phyloP scores from a whole-genome alignment of 768 basidiomycete genomes.

The Sarcodon aspratus region DNA sequence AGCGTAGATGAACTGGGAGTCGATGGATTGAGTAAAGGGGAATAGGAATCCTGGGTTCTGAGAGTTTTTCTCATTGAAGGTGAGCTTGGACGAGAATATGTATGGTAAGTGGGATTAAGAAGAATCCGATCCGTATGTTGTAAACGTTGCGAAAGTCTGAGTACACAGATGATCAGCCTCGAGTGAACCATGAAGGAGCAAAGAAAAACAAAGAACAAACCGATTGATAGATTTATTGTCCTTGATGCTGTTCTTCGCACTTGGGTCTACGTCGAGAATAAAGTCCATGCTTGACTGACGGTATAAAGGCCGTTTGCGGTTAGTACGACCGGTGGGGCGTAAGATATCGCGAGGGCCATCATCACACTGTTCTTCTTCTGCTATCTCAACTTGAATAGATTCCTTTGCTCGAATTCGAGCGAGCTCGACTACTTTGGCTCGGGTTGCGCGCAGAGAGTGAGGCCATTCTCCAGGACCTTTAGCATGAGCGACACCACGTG shows the following conservation, averaged over 20 bases:
- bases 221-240: slow-evolving; percentile 46
- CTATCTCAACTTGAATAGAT: slow-evolving; percentile 18
- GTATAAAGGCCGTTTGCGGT: slow-evolving; percentile 50
- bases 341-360: slow-evolving; percentile 24
- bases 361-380: slow-evolving; percentile 33
- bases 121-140: slow-evolving; percentile 52
- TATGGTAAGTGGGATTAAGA: slow-evolving; percentile 37
- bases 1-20: slow-evolving; percentile 59
- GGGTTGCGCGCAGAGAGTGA: slow-evolving; percentile 72
- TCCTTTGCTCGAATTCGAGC: slow-evolving; percentile 58
- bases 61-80: slow-evolving; percentile 7
- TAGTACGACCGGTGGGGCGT: slow-evolving; percentile 36
- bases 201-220: slow-evolving; percentile 29
- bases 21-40: slow-evolving; percentile 40
- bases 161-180: slow-evolving; percentile 8
- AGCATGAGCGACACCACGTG: slow-evolving; percentile 61
- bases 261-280: slow-evolving; percentile 27
- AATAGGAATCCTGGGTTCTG: slow-evolving; percentile 11
- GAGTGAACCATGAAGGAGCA: slow-evolving; percentile 1
- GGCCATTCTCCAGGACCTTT: slow-evolving; percentile 77
- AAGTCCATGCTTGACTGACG: slow-evolving; percentile 87
- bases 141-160: slow-evolving; percentile 54
- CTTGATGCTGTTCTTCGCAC: slow-evolving; percentile 31
- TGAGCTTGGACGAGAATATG: slow-evolving; percentile 34
- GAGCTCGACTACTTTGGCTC: slow-evolving; percentile 71